Conservation (phyloP, 2,329 filamentous ascomycete genomes). For the Monosporascus ibericus region DNA sequence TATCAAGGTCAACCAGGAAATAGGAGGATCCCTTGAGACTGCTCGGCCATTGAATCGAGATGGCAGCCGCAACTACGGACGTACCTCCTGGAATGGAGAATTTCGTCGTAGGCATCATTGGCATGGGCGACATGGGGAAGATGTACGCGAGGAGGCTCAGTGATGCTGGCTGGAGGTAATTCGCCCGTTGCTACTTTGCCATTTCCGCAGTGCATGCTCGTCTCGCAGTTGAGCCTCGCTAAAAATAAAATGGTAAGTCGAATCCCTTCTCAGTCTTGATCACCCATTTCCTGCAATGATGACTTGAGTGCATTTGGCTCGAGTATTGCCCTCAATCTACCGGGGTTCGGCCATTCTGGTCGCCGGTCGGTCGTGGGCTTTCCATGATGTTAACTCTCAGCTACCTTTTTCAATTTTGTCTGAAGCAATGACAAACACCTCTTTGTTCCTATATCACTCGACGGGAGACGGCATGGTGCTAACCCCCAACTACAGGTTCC, state of each 20-base stretch:
- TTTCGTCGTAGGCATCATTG: conserved; percentile 87
- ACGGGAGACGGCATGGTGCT: conserved; percentile 17
- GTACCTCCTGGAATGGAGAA: conserved; percentile 50
- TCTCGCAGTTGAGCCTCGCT: conserved; percentile 14
- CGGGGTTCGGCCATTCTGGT: conserved; percentile 70
- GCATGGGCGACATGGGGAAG: conserved; percentile 99
- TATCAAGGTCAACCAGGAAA: not conserved
- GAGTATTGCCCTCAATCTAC: conserved; percentile 70
- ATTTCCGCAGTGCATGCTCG: conserved; percentile 21
- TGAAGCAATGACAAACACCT: conserved; percentile 48
- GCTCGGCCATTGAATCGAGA: conserved; percentile 6
- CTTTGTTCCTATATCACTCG: conserved; percentile 10
- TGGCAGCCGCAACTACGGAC: conserved; percentile 16
- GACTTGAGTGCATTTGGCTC: conserved; percentile 99
- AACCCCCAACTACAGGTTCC: conserved; percentile 11
- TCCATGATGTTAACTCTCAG: conserved; percentile 99
- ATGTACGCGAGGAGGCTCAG: conserved; percentile 92
- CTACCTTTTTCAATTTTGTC: conserved; percentile 88
- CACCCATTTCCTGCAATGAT: conserved; percentile 60
- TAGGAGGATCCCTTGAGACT: not conserved
- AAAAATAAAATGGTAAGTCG: conserved; percentile 31
- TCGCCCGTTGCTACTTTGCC: conserved; percentile 5
- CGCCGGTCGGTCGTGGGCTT: conserved; percentile 53
- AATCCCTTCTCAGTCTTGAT: conserved; percentile 4
- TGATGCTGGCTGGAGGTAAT: conserved; percentile 94